phyloP scores from a whole-genome alignment of 768 basidiomycete species.

The Boletus bicolor region DNA sequence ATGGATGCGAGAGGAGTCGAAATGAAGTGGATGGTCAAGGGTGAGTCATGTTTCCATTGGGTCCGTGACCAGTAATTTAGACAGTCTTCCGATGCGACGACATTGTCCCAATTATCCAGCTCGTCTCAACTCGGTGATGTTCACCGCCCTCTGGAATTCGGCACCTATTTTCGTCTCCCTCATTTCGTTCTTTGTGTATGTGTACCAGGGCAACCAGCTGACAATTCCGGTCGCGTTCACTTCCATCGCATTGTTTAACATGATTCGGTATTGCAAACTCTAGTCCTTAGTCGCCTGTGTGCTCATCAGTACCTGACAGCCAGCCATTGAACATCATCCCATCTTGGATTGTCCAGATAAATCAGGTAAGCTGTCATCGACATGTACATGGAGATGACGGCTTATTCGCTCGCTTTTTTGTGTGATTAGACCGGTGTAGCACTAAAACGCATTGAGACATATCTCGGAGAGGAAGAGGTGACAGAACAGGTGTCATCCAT shows the following conservation, averaged over 20 bases:
- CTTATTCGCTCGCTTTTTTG: not conserved
- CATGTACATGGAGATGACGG: no score
- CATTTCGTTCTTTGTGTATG: conserved; percentile 72
- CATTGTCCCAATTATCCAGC: conserved; percentile 34
- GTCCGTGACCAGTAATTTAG: not conserved
- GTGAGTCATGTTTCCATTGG: conserved; percentile 32
- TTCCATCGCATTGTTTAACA: conserved; percentile 79
- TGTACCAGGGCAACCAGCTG: conserved; percentile 69
- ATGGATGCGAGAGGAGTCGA: conserved; percentile 58
- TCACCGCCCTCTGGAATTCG: conserved; percentile 66
- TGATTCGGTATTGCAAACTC: conserved; percentile 57
- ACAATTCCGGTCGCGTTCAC: conserved; percentile 84
- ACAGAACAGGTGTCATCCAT: conserved; percentile 56
- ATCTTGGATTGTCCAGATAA: conserved; percentile 70
- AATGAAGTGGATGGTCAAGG: conserved; percentile 74
- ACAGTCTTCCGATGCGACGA: not conserved
- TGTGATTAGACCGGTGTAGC: conserved; percentile 49
- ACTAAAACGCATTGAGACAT: conserved; percentile 56
- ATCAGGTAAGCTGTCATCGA: conserved; percentile 41
- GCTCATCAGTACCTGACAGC: conserved; percentile 29
- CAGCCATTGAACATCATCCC: conserved; percentile 78
- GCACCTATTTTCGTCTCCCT: conserved; percentile 81
- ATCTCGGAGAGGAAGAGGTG: conserved; percentile 62
- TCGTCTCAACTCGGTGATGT: conserved; percentile 69
- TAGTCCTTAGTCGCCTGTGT: not conserved